Percentiles rank a stretch among this genome's conserved stretches.
phyloP scores from a whole-genome alignment of 2,329 filamentous ascomycete species.

The Kalmusia sp. region DNA sequence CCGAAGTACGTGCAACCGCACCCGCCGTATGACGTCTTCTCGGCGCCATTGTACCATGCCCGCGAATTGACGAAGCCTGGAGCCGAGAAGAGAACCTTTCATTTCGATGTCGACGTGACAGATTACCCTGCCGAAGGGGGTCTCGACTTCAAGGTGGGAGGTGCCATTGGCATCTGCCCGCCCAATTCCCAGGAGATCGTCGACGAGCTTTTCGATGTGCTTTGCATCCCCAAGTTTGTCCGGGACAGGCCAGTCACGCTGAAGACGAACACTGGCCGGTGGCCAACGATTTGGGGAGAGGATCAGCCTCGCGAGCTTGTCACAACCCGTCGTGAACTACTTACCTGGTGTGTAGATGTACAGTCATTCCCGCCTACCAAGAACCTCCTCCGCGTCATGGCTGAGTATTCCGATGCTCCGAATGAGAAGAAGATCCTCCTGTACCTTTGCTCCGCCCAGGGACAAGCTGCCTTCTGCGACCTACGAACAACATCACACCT shows the following conservation, averaged over 20 bases:
- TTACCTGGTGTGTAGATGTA: constrained; percentile 95
- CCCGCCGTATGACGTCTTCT: constrained; percentile 89
- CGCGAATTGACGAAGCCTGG: constrained; percentile 87
- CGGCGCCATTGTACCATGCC: constrained; percentile 83
- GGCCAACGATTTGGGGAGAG: constrained; percentile 98
- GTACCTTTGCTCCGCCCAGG: constrained; percentile 87
- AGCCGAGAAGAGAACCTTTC: constrained; percentile 95
- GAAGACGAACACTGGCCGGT: constrained; percentile 80
- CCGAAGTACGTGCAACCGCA: constrained; percentile 93
- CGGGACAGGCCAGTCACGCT: constrained; percentile 84
- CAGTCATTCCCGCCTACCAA: constrained; percentile 94
- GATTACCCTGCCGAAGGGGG: constrained; percentile 86
- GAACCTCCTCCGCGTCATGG: constrained; percentile 80
- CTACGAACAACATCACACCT: constrained; percentile 86
- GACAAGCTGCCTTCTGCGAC: constrained; percentile 91
- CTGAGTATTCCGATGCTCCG: constrained; percentile 79
- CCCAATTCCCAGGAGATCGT: constrained; percentile 81
- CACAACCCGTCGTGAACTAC: constrained; percentile 87
- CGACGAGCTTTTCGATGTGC: constrained; percentile 81
- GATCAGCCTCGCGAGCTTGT: constrained; percentile 84
- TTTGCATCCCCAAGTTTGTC: constrained; percentile 80
- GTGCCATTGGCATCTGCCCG: constrained; percentile 91
- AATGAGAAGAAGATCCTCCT: constrained; percentile 89
- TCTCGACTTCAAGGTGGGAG: constrained; percentile 94
- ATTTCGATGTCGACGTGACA: constrained; percentile 96